Evolutionary conservation across 73 alveolate species (phyloP).

Genomic region (Paramecium biaurelia): DNA sequence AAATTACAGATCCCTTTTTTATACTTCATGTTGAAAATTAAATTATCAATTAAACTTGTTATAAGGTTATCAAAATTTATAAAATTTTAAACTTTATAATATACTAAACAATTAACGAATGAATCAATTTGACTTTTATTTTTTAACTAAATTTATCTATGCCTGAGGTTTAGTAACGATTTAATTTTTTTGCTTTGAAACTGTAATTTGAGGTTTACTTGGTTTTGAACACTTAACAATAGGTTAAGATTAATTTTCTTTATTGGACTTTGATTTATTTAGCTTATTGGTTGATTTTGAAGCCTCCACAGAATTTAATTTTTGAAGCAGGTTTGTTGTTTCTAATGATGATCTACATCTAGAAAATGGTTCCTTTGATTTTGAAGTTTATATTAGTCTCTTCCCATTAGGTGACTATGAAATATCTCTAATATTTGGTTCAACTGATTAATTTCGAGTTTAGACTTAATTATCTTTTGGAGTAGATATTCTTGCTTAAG

Average conservation of each 20-base stretch:
- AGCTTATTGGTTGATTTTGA: neutral
- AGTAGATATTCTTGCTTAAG: neutral
- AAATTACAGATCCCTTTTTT: neutral
- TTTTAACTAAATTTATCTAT: neutral
- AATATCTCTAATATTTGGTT: neutral
- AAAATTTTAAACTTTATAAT: neutral
- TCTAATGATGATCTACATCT: conserved; percentile 22
- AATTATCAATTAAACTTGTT: neutral
- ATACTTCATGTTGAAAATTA: too few species aligned
- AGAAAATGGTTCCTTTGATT: conserved; percentile 19
- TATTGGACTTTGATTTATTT: neutral
- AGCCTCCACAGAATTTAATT: conserved; percentile 14
- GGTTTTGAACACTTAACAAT: neutral
- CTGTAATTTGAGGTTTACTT: neutral
- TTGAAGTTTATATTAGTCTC: conserved; percentile 23
- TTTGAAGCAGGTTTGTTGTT: neutral
- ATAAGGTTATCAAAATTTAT: neutral
- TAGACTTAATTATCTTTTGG: neutral
- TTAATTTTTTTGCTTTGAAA: neutral
- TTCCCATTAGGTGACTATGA: neutral
- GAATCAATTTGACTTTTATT: neutral
- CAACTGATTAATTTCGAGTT: conserved; percentile 1
- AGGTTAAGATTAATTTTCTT: conserved; percentile 2
- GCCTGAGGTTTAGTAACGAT: neutral
- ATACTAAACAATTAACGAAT: neutral